Conservation (phyloP, 2,329 filamentous ascomycete species). For the Alternaria incomplexa region DNA sequence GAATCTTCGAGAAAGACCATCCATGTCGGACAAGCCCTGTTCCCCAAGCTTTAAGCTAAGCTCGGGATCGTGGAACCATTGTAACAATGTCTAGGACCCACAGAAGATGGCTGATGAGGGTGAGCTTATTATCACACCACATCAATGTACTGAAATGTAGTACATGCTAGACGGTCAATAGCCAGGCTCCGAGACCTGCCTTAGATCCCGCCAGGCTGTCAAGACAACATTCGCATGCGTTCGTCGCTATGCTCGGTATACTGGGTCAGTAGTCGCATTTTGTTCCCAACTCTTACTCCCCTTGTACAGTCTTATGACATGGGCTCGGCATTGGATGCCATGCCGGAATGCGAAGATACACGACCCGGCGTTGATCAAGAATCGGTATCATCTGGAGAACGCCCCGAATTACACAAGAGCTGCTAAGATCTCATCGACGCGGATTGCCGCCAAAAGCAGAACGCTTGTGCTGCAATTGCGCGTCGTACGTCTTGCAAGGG, state of each 20-base stretch:
- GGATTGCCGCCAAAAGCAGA: neutral
- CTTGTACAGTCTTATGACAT: too few relatives aligned
- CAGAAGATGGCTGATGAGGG: neutral
- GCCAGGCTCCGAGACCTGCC: neutral
- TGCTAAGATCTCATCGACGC: neutral
- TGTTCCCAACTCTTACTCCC: neutral
- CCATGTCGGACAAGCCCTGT: neutral
- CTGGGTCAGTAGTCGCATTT: neutral
- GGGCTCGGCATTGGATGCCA: neutral
- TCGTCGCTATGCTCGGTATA: neutral
- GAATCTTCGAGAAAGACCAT: neutral
- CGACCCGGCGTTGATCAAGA: neutral
- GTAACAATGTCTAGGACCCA: neutral
- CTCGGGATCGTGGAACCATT: neutral
- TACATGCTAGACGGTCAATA: neutral
- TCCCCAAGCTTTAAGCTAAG: neutral
- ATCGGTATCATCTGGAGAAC: neutral
- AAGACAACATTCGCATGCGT: neutral
- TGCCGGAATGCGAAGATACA: neutral
- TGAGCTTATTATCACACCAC: conserved; percentile 4
- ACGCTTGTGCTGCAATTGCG: neutral
- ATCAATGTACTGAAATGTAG: conserved; percentile 1
- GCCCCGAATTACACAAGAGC: neutral
- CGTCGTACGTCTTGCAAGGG: neutral
- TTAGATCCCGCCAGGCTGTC: neutral